phyloP scores from a whole-genome alignment of 306 rosid species.

The Vicia faba region DNA sequence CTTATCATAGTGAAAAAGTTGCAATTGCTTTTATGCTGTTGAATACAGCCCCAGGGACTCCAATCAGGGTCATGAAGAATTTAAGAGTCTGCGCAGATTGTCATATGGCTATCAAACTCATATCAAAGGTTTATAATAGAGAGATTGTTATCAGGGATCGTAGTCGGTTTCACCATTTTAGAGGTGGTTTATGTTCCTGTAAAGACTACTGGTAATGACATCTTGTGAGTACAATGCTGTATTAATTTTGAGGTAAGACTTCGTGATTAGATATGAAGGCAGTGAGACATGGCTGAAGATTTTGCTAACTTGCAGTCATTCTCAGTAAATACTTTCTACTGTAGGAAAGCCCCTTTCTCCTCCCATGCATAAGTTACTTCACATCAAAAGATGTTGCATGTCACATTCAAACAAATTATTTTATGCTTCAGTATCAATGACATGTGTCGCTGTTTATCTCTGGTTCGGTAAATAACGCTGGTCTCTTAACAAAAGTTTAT shows the following conservation, averaged over 20 bases:
- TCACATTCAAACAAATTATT: neutral
- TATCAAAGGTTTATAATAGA: conserved; percentile 56
- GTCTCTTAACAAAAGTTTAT: too few relatives aligned
- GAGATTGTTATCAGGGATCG: conserved; percentile 59
- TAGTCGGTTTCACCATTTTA: conserved; percentile 61
- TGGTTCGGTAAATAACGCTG: too few relatives aligned
- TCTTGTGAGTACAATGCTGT: conserved; percentile 10
- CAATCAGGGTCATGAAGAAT: conserved; percentile 60
- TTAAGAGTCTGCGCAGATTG: conserved; percentile 64
- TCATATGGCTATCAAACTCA: conserved; percentile 62
- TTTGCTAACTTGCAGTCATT: conserved; percentile 16
- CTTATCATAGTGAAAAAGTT: conserved; percentile 62
- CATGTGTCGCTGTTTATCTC: too few relatives aligned
- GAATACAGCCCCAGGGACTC: conserved; percentile 55
- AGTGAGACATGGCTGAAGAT: conserved; percentile 1
- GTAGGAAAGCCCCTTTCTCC: neutral
- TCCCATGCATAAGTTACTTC: neutral
- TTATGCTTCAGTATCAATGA: neutral
- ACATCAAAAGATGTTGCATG: neutral
- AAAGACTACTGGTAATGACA: conserved; percentile 54
- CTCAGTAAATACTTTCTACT: conserved; percentile 1
- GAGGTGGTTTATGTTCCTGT: conserved; percentile 59
- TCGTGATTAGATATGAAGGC: neutral
- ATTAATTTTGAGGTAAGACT: conserved; percentile 5
- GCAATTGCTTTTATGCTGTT: conserved; percentile 64